Base-by-base conservation (phyloP, 768 basidiomycete genomes). In the Collybia sp. region DNA sequence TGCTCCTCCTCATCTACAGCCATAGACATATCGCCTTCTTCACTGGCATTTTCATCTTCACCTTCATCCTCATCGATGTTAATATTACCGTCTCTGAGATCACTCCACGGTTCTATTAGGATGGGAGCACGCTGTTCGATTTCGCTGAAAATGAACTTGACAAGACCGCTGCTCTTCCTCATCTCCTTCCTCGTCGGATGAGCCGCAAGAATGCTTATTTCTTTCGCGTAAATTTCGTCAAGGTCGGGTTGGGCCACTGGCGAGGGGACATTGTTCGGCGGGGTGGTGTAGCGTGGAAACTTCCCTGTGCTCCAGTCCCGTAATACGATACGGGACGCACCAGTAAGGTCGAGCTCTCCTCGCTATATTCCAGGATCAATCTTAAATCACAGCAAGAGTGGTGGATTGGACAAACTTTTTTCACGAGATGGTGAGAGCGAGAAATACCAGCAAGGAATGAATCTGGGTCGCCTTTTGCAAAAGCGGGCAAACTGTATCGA, bases 271-370 rank as follows among this genome's bases (percentile, higher is more conserved):
- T 43, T 52, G 37, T 50, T 51, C 12, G 41, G 43, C 12, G 86
- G 85, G 40, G 71, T 63, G 5, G 85, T 81, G 66, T 87, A 93
- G 49, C 85, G 78, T 18, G 80, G 75, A 55, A 95, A 72, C 51
- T 78, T 83, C 43, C 85, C 84, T 6, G 72, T 74, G 48, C 73
- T 80, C 93, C 93, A 96, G 66, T 95, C 92, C 9, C 86, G 81
- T 37, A 96, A 73, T 32, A 96, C 72, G 48, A 85, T 72, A 16
- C 87, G 83, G 12, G 88, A 84, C 3, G 93, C 89, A 35, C 79
- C 80, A 2, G 77, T 73, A 42, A 87, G 64, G 61, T 95, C 92
- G 10, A 81, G 66, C 18, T 76, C 73, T 39, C 89, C 91, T 59
- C 74, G 79, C 88, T 93, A 58, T 47, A 46, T 43, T 45, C 40